A percentile compares a stretch with the other conserved stretches of the same genome.
These are phyloP conservation scores for Penicillium sp. DNA, from an alignment of 2,329 filamentous ascomycete genomes.

Conservation along the genomic window DNA sequence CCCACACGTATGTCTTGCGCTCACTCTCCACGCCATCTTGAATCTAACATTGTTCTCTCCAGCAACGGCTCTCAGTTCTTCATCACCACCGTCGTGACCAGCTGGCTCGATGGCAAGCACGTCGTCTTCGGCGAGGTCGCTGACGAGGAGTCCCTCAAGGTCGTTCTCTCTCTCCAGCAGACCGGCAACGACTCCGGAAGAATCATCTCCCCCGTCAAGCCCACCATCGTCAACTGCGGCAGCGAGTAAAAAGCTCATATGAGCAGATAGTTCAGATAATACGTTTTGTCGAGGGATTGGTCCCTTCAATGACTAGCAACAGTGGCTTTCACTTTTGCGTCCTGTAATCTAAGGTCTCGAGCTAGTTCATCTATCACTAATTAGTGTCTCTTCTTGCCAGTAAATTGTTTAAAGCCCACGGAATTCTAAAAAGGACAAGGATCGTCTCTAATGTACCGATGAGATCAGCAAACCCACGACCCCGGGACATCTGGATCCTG, in stretches of 20 bases:
- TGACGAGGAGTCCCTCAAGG: conserved; percentile 54
- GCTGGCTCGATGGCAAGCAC: conserved; percentile 69
- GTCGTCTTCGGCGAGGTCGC: conserved; percentile 69
- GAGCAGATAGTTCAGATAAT: conserved; percentile 10
- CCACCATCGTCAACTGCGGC: conserved; percentile 57
- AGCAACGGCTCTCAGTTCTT: conserved; percentile 74
- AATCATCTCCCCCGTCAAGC: conserved; percentile 55
- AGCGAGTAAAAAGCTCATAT: conserved; percentile 42
- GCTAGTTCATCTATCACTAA: conserved; percentile 14
- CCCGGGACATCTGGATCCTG: too few species aligned
- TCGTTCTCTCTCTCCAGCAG: conserved; percentile 63
- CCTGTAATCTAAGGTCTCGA: conserved; percentile 32
- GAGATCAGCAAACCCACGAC: too few species aligned
- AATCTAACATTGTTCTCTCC: conserved; percentile 10
- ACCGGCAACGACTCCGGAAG: conserved; percentile 57
- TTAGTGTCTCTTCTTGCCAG: background rate
- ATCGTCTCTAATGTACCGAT: too few species aligned
- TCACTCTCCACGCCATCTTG: background rate
- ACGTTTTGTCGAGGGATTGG: conserved; percentile 7
- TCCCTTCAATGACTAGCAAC: conserved; percentile 4
- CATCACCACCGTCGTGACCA: conserved; percentile 68
- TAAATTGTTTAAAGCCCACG: background rate
- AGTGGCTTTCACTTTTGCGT: conserved; percentile 15
- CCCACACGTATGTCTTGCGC: conserved; percentile 71
- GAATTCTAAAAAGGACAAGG: background rate